These are phyloP conservation scores for Didymella glomerata DNA, from an alignment of 2,329 filamentous ascomycete genomes.

Conservation along the genomic window DNA sequence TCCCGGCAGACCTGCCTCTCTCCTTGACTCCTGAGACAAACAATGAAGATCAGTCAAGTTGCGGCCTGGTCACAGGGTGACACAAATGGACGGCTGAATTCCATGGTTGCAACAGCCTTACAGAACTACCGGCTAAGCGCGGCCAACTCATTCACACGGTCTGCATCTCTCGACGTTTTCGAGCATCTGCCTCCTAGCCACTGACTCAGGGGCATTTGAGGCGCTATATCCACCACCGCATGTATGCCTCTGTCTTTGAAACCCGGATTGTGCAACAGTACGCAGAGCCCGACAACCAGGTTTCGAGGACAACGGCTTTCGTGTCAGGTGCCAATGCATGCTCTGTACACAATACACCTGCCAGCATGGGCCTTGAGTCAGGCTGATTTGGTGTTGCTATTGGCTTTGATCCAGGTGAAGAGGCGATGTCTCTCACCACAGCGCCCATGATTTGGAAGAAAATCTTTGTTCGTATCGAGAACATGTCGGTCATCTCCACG, in stretches of 20 bases:
- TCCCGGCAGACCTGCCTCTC: conserved; percentile 13
- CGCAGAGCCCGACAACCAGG: conserved; percentile 46
- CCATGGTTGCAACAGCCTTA: conserved; percentile 19
- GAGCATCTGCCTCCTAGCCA: conserved; percentile 14
- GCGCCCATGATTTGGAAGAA: conserved; percentile 14
- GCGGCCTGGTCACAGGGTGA: conserved; percentile 32
- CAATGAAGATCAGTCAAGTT: conserved; percentile 21
- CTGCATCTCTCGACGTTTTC: conserved; percentile 16
- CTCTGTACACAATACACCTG: conserved; percentile 28
- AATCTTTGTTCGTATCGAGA: neutral
- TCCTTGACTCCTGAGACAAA: conserved; percentile 29
- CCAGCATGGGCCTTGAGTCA: conserved; percentile 17
- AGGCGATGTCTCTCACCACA: conserved; percentile 14
- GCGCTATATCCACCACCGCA: conserved; percentile 36
- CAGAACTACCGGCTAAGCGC: conserved; percentile 13
- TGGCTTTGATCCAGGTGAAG: conserved; percentile 23
- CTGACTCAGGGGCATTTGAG: conserved; percentile 16
- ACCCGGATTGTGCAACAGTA: conserved; percentile 40
- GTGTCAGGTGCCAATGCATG: conserved; percentile 46
- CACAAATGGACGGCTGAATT: conserved; percentile 33
- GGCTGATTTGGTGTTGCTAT: conserved; percentile 17
- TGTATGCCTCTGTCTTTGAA: conserved; percentile 36
- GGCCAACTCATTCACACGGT: conserved; percentile 6
- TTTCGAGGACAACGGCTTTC: conserved; percentile 41
- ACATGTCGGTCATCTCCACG: neutral